Evolutionary conservation across 805 yeast species (phyloP), one percentile per base, ranked within the genome.

Genomic region (Ogataea ramenticola): DNA sequence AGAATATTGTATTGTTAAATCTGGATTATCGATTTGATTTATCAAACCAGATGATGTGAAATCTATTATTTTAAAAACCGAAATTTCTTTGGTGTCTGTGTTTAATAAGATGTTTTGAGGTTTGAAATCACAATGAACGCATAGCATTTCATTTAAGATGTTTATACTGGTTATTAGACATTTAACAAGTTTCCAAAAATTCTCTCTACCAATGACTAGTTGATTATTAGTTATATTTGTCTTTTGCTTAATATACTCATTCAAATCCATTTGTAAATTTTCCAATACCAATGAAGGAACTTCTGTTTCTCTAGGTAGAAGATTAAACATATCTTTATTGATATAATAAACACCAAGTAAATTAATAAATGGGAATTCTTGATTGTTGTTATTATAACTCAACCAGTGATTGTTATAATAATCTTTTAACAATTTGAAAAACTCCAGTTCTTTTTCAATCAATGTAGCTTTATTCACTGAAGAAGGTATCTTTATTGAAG

Each of bases 121-220:
- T 53, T 75, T 74, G 47, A 72, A 51, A 50, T 75, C 80, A 49
- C 75, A 66, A 47, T 75, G 79, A 15, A 74, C 68, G 24, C 66
- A 49, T 4, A 58, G 50, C 21, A 64, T 44, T 3, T 53, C 50
- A 36, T 48, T 48, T 21, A 70, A 42, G 1, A 62, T 49, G 1
- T 39, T 24, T 3, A 68, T 47, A 4, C 58, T 56, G 39, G 51
- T 46, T 1, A 64, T 16, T 17, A 68, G 48, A 8, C 57, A 49
- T 11, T 46, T 46, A 3, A 60, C 58, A 5, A 69, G 46, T 24
- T 43, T 45, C 65, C 66, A 66, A 70, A 70, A 69, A 12, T 45
- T 36, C 1, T 44, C 36, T 1, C 43, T 14, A 1, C 62, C 61
- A 14, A 66, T 49, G 7, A 46, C 54, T 5, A 57, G 10, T 7